phyloP scores from a whole-genome alignment of 768 basidiomycete genomes.

The Neoboletus magnificus region DNA sequence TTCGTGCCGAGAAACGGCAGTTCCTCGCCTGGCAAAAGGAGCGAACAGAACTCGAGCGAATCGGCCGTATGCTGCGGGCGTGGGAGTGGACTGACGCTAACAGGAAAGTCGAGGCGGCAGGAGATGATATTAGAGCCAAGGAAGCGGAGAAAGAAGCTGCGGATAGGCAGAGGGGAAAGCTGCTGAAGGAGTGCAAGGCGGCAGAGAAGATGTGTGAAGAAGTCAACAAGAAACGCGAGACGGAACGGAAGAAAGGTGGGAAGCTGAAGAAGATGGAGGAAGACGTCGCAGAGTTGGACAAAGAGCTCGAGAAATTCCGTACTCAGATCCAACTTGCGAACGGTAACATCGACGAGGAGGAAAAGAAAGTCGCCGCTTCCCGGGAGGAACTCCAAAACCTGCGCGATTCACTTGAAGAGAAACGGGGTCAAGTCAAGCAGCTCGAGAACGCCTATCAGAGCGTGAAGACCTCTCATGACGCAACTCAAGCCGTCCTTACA shows the following conservation, averaged over 20 bases:
- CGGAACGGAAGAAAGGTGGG: constrained; percentile 90
- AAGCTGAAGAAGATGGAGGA: constrained; percentile 86
- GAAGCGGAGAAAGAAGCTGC: constrained; percentile 45
- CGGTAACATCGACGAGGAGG: constrained; percentile 75
- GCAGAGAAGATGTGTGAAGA: constrained; percentile 65
- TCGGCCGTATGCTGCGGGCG: constrained; percentile 77
- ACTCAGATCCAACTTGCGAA: constrained; percentile 85
- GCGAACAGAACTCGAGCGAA: constrained; percentile 79
- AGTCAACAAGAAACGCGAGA: constrained; percentile 75
- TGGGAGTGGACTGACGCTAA: constrained; percentile 79
- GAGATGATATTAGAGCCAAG: constrained; percentile 50
- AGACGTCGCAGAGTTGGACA: constrained; percentile 71
- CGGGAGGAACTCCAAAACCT: constrained; percentile 63
- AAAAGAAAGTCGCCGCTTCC: constrained; percentile 49
- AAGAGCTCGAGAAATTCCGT: constrained; percentile 73
- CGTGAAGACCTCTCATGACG: constrained; percentile 67
- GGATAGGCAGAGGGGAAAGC: constrained; percentile 48
- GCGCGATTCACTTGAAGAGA: constrained; percentile 51
- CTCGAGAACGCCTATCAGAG: constrained; percentile 53
- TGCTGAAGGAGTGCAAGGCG: constrained; percentile 50
- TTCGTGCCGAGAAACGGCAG: constrained; percentile 83
- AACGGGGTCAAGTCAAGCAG: constrained; percentile 55
- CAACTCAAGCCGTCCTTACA: constrained; percentile 55
- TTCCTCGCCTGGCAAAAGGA: constrained; percentile 91
- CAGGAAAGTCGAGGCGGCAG: constrained; percentile 51